Base-by-base conservation (phyloP, 2,329 filamentous ascomycete species). In the Colletotrichum agaves region DNA sequence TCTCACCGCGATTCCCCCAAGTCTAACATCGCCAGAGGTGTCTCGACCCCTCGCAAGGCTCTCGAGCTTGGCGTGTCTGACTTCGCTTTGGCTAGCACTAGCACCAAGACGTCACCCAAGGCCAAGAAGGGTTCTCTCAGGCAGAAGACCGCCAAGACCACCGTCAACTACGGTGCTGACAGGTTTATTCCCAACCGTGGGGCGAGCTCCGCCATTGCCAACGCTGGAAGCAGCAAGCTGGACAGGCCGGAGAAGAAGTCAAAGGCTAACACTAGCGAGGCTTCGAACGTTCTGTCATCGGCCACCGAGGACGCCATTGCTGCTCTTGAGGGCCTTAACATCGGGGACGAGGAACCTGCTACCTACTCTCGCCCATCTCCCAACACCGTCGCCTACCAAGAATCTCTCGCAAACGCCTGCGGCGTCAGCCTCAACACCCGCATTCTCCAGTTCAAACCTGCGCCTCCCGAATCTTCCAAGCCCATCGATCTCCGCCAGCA, bases 381-480 rank as follows among this genome's bases (percentile, higher is more conserved):
- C 63, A 94, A 96, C 80, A 91, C 93, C 2, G 89, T 93, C 60
- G 95, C 95, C 21, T 98, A 98, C 79, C 92, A 98, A 80, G 93
- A 96, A 67, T 95, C 94, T 3, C 84, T 98, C 50, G 94, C 95
- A 50, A 91, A 90, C 72, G 95, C 95, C 56, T 98, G 95, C 78
- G 96, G 94, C 64, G 93, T 99, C 70, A 95, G 90, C 76, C 88
- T 97, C 70, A 97, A 94, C 84, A 97, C 94, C 62, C 93, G 96
- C 70, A 99, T 99, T 74, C 91, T 99, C 58, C 93, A 96, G 68
- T 99, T 98, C 87, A 99, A 99, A 90, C 96, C 96, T 61, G 94
- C 95, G 2, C 89, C 96, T n/a, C 96, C 96, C 4, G 96, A 98
- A 83, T 98, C 96, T 6, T 97, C 94, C 37, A 98, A 97, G 87